These are phyloP conservation scores for Anacardium occidentale DNA, from an alignment of 345 rosid genomes.

Conservation along the genomic window DNA sequence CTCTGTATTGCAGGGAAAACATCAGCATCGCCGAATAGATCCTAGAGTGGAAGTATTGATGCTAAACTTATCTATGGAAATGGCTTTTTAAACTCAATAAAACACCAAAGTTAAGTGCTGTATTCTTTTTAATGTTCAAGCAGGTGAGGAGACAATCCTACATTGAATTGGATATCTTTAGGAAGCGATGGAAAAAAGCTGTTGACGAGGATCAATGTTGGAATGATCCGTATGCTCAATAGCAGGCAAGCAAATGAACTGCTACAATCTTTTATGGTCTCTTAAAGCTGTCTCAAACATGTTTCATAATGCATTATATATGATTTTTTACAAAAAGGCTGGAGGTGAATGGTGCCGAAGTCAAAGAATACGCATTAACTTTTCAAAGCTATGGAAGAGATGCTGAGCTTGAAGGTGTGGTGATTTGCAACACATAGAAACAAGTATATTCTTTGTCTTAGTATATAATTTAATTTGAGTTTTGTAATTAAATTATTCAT, in stretches of 20 bases:
- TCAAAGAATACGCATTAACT: too few relatives aligned
- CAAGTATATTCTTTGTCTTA: background rate
- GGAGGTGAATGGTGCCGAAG: background rate
- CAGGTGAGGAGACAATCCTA: slow-evolving; percentile 40
- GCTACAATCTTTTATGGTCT: background rate
- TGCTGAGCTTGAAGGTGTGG: too few relatives aligned
- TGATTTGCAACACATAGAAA: too few relatives aligned
- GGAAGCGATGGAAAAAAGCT: slow-evolving; percentile 50
- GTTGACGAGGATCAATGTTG: slow-evolving; percentile 49
- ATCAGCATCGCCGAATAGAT: slow-evolving; percentile 28
- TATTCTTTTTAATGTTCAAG: too few relatives aligned
- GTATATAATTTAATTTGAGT: background rate
- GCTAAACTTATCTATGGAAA: background rate
- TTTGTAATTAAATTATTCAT: slow-evolving; percentile 8
- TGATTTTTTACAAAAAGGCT: background rate
- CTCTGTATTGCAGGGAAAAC: slow-evolving; percentile 28
- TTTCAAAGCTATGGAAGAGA: too few relatives aligned
- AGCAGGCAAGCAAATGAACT: background rate
- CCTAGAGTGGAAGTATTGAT: slow-evolving; percentile 46
- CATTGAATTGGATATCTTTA: slow-evolving; percentile 43
- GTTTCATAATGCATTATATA: slow-evolving; percentile 3
- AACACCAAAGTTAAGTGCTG: background rate
- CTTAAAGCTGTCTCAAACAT: slow-evolving; percentile 10
- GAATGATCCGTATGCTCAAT: slow-evolving; percentile 46
- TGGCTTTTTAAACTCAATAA: background rate